phyloP scores from a whole-genome alignment of 495 filamentous ascomycete genomes.

The Hypomontagnella submonticulosa region DNA sequence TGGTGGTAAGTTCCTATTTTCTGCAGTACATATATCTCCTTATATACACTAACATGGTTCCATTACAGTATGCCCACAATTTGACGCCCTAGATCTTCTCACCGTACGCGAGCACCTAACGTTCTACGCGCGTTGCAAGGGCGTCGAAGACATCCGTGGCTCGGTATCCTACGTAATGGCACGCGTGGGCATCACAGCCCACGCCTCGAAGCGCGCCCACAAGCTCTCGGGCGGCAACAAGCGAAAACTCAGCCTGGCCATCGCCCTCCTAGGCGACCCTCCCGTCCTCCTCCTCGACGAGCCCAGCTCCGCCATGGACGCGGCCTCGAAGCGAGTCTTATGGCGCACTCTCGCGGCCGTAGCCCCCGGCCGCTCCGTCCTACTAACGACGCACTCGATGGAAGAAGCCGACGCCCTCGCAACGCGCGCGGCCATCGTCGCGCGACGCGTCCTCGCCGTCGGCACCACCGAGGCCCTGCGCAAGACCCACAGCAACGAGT shows the following conservation, averaged over 20 bases:
- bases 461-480: conserved; percentile 66
- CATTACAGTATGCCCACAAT: conserved; percentile 70
- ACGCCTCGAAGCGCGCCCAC: conserved; percentile 62
- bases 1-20: conserved; percentile 37
- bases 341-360: conserved; percentile 67
- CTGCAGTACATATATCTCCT: background rate
- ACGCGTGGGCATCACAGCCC: conserved; percentile 62
- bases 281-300: conserved; percentile 73
- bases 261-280: conserved; percentile 74
- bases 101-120: conserved; percentile 69
- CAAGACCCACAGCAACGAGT: conserved; percentile 62
- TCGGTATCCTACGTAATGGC: conserved; percentile 64
- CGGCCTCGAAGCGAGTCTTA: conserved; percentile 70
- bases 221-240: conserved; percentile 75
- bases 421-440: conserved; percentile 69
- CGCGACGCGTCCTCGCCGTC: conserved; percentile 67
- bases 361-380: conserved; percentile 60
- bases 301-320: conserved; percentile 71
- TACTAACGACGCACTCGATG: conserved; percentile 74
- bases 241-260: conserved; percentile 71
- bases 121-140: conserved; percentile 72
- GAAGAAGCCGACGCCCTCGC: conserved; percentile 75
- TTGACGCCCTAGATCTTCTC: conserved; percentile 68
- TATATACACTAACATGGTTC: conserved; percentile 25
- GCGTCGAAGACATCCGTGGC: conserved; percentile 64